Evolutionary conservation across 1,284 basidiomycete genomes (phyloP).

Genomic region (Laetiporus sulphureus): DNA sequence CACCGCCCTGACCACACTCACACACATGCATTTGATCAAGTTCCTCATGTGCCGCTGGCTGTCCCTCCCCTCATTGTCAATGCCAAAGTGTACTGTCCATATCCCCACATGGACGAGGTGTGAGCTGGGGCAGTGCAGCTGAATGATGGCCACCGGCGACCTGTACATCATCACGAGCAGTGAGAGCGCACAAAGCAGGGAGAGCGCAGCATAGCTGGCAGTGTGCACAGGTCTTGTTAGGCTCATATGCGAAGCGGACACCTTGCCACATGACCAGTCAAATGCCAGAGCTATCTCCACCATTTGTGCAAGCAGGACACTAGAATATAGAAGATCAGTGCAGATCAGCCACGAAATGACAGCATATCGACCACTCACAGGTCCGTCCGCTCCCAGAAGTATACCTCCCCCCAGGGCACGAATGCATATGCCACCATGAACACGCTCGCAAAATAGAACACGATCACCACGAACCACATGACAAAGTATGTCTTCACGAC

Average conservation of each 20-base stretch:
- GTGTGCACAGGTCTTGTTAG: too few relatives aligned
- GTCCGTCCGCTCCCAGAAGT: conserved; percentile 80
- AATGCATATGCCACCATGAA: conserved; percentile 90
- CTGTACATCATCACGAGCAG: conserved; percentile 49
- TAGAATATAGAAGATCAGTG: too few relatives aligned
- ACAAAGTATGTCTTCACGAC: conserved; percentile 45
- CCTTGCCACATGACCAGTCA: conserved; percentile 34
- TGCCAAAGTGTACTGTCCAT: conserved; percentile 90
- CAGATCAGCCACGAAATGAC: too few relatives aligned
- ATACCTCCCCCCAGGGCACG: conserved; percentile 77
- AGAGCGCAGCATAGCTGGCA: too few relatives aligned
- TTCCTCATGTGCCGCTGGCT: conserved; percentile 76
- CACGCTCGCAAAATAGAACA: conserved; percentile 67
- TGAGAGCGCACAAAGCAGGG: conserved; percentile 43
- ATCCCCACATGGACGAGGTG: conserved; percentile 83
- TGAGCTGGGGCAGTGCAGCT: conserved; percentile 60
- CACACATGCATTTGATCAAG: conserved; percentile 54
- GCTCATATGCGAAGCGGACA: too few relatives aligned
- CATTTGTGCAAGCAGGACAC: conserved; percentile 47
- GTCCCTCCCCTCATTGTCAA: conserved; percentile 78
- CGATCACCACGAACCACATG: conserved; percentile 56
- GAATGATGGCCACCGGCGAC: conserved; percentile 38
- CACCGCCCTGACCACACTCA: too few relatives aligned
- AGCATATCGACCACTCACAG: conserved; percentile 34
- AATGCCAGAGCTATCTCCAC: conserved; percentile 43